phyloP scores from a whole-genome alignment of 345 rosid genomes.

The Microthlaspi erraticum region DNA sequence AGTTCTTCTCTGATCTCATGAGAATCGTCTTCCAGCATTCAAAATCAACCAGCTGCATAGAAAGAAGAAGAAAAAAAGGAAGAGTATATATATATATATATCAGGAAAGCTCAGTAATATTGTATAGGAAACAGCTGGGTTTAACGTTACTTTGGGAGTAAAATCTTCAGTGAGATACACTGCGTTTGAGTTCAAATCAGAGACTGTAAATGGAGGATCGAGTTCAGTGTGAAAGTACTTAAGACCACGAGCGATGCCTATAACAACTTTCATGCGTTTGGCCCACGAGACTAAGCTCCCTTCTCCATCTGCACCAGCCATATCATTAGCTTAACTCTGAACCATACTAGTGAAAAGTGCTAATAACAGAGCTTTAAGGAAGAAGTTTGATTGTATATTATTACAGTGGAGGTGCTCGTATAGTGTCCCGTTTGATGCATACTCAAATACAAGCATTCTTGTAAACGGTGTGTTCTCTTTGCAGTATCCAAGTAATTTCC shows the following conservation, averaged over 20 bases:
- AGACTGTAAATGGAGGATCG: slow-evolving; percentile 85
- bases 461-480: slow-evolving; percentile 79
- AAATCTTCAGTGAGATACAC: slow-evolving; percentile 96
- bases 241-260: slow-evolving; percentile 85
- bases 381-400: slow-evolving; percentile 42
- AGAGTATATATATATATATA: background rate
- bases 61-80: background rate
- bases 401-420: slow-evolving; percentile 97
- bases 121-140: background rate
- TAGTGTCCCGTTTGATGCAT: slow-evolving; percentile 95
- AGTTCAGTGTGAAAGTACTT: slow-evolving; percentile 85
- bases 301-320: slow-evolving; percentile 79
- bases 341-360: background rate
- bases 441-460: slow-evolving; percentile 94
- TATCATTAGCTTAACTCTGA: background rate
- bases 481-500: slow-evolving; percentile 88
- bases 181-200: slow-evolving; percentile 83
- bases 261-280: slow-evolving; percentile 83
- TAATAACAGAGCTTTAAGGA: slow-evolving; percentile 21
- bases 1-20: slow-evolving; percentile 77
- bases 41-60: slow-evolving; percentile 87
- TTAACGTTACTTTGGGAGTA: slow-evolving; percentile 73
- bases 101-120: background rate
- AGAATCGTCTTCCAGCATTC: slow-evolving; percentile 91
- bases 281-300: slow-evolving; percentile 84